These are phyloP conservation scores for Neopestalotiopsis sp. DNA, from an alignment of 2,329 filamentous ascomycete genomes.

Conservation along the genomic window DNA sequence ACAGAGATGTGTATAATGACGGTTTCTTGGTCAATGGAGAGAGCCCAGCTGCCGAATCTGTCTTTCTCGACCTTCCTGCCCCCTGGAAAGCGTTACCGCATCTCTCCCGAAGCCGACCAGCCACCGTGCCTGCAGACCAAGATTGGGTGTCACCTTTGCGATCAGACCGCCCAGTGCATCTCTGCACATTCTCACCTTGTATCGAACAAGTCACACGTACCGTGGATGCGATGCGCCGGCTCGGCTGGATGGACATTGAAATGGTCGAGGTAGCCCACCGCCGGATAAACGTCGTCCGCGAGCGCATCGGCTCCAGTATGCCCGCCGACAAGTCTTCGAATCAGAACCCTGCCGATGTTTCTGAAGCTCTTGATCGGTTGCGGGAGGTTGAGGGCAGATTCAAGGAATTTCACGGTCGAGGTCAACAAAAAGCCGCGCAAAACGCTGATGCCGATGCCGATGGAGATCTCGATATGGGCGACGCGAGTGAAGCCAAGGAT, in stretches of 20 bases:
- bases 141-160: slow-evolving; percentile 70
- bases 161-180: slow-evolving; percentile 71
- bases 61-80: slow-evolving; percentile 82
- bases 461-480: slow-evolving; percentile 50
- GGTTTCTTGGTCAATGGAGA: slow-evolving; percentile 70
- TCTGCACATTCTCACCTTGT: slow-evolving; percentile 96
- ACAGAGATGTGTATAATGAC: slow-evolving; percentile 79
- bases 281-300: slow-evolving; percentile 80
- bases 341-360: slow-evolving; percentile 73
- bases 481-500: slow-evolving; percentile 35
- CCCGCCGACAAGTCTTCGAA: slow-evolving; percentile 73
- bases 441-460: slow-evolving; percentile 30
- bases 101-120: slow-evolving; percentile 62
- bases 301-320: slow-evolving; percentile 74
- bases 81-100: slow-evolving; percentile 82
- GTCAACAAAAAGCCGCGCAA: slow-evolving; percentile 34
- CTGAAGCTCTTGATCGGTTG: slow-evolving; percentile 77
- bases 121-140: slow-evolving; percentile 28
- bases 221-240: slow-evolving; percentile 76
- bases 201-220: slow-evolving; percentile 95
- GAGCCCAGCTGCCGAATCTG: slow-evolving; percentile 69
- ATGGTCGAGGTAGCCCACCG: slow-evolving; percentile 90
- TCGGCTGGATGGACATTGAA: slow-evolving; percentile 89
- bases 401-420: slow-evolving; percentile 62
- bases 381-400: slow-evolving; percentile 75